These are phyloP conservation scores for Scheffersomyces amazonensis DNA, from an alignment of 805 yeast genomes.

Conservation along the genomic window DNA sequence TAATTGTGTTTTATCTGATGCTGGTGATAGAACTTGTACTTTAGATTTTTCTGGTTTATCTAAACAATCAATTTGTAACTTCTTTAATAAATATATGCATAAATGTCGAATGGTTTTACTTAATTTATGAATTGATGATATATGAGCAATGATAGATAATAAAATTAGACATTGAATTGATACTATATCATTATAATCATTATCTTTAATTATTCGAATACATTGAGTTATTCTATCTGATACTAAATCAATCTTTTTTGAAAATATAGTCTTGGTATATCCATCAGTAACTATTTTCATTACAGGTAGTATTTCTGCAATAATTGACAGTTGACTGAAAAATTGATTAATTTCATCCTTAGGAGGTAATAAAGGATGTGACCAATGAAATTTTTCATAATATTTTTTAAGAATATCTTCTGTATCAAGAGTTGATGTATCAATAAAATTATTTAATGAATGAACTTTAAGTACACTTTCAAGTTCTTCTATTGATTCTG, in stretches of 20 bases:
- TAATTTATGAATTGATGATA: slow-evolving; percentile 49
- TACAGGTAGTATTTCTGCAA: slow-evolving; percentile 40
- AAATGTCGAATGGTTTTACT: slow-evolving; percentile 41
- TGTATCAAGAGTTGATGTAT: slow-evolving; percentile 8
- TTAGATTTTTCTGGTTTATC: slow-evolving; percentile 19
- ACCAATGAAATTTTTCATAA: slow-evolving; percentile 16
- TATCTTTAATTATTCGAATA: slow-evolving; percentile 9
- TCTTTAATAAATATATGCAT: slow-evolving; percentile 35
- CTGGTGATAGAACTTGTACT: not conserved
- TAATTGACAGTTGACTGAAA: slow-evolving; percentile 28
- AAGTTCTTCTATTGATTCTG: slow-evolving; percentile 4
- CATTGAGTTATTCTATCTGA: slow-evolving; percentile 17
- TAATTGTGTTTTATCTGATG: not conserved
- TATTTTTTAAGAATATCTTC: slow-evolving; percentile 8
- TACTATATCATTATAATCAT: slow-evolving; percentile 33
- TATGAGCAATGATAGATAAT: slow-evolving; percentile 44
- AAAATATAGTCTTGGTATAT: slow-evolving; percentile 22
- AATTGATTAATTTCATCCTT: slow-evolving; percentile 29
- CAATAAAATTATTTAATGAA: slow-evolving; percentile 5
- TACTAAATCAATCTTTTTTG: slow-evolving; percentile 9
- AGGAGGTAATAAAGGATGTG: slow-evolving; percentile 50
- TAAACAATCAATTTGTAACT: slow-evolving; percentile 35
- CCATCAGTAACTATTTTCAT: slow-evolving; percentile 53
- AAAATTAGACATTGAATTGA: slow-evolving; percentile 42
- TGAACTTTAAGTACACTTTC: slow-evolving; percentile 3